Evolutionary conservation across 306 rosid genomes (phyloP), one percentile per base, ranked within the genome.

Genomic region (Echinosophora koreensis): DNA sequence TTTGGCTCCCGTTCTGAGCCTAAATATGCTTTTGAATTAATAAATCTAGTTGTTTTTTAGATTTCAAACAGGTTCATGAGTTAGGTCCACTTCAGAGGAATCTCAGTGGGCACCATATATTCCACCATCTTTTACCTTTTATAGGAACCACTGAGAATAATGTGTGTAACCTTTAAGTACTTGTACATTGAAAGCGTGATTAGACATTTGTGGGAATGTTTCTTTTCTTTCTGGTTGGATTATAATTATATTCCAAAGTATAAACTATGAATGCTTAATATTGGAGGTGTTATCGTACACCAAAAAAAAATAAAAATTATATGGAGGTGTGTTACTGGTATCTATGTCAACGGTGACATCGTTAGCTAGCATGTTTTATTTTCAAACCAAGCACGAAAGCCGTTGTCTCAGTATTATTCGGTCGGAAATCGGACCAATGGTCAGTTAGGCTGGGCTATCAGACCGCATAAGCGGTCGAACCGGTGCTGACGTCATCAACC

Each of bases 71-170:
- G 14, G 38, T 55, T 74, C 51, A 46, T 9, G 16, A 55, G 18
- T 52, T 59, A 37, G 5, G 44, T 16, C 72, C 79, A 80, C 84
- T 70, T 61, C 66, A 77, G 55, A 50, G 79, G 84, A 86, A 88
- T 69, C 77, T 64, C 0, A 37, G 72, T 69, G 84, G 85, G 80
- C 49, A 56, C 71, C 71, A 69, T 52, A 69, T 50, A 73, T 76
- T 71, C 85, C 88, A 85, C 80, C 80, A 46, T 15, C 8, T n/a
- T 44, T 62, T 10, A 35, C 58, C 71, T 38, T 72, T 76, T 76
- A 51, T 13, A 30, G 58, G 72, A 42, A 77, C 67, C 74, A 27
- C 63, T 66, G 27, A 78, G 39, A 76, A 57, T 62, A 51, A 37
- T 46, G 11, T 17, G 39, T 50, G 32, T 69, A 62, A 27, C 66